These are phyloP conservation scores for Metroxylon sagu DNA, from an alignment of 176 grass and related monocot genomes.

Conservation along the genomic window DNA sequence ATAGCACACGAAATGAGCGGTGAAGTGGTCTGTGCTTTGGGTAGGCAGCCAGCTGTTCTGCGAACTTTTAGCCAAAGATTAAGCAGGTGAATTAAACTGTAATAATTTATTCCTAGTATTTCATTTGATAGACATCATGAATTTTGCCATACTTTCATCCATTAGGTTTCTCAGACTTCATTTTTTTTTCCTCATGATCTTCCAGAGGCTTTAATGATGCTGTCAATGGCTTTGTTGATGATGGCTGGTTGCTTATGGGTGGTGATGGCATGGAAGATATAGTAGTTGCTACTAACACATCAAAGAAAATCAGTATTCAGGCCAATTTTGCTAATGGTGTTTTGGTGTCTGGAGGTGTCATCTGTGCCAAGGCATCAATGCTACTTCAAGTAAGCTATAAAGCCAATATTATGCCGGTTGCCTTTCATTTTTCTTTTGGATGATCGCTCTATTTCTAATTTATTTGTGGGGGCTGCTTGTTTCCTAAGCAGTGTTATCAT, in stretches of 20 bases:
- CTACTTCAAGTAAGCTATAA: background rate
- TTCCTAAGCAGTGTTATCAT: too few relatives aligned
- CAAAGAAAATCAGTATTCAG: background rate
- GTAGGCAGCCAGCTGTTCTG: background rate
- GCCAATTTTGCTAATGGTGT: too few relatives aligned
- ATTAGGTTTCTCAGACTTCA: too few relatives aligned
- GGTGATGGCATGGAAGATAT: background rate
- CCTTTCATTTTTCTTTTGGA: background rate
- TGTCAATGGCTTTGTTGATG: background rate
- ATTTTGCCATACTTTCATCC: too few relatives aligned
- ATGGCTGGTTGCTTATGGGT: background rate
- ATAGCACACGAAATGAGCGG: conserved; percentile 87
- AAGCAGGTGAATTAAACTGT: background rate
- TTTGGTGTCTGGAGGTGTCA: background rate
- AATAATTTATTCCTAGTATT: too few relatives aligned
- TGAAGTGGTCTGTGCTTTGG: background rate
- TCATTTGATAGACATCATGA: background rate
- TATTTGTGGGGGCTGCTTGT: too few relatives aligned
- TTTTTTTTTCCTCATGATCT: background rate
- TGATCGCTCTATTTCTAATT: too few relatives aligned
- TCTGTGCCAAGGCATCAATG: conserved; percentile 1
- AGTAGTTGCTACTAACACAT: background rate
- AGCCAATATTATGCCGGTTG: background rate
- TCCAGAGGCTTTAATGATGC: conserved; percentile 1
- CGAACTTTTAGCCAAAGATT: background rate